Base-by-base conservation (phyloP, 106 monocot genomes). In the Allium sativum region DNA sequence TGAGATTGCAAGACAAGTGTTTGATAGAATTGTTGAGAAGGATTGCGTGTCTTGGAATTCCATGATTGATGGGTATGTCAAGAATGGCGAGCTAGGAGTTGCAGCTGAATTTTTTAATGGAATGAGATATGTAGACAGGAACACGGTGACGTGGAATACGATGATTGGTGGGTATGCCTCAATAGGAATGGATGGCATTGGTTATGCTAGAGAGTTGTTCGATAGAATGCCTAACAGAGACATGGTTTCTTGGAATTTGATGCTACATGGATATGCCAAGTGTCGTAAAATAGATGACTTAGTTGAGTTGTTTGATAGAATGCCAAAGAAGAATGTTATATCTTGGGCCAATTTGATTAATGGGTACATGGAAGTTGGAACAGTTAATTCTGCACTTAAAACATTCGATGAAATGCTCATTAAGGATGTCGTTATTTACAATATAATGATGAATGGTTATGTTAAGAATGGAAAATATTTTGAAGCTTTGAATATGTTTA, bases 21-120 rank as follows among this genome's bases (percentile, higher is more conserved):
- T 85, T 45, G 80, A 85, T 51, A 60, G 74, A 68, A 80, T 80
- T 67, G 62, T 15, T 6, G 12, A 60, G 0, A 31, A 61, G 44
- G 80, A 80, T 31, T 67, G 68, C 1, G 69, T 88, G 14, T 74
- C 77, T 10, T 83, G 79, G 74, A 88, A 88, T 56, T 57, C 80
- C 3, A 71, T 88, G 67, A 76, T 83, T 21, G 74, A 78, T 51
- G 88, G 83, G 16, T 83, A 88, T 22, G 66, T 61, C 15, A 80
- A 68, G 70, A 43, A 40, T n/a, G 80, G 80, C 14, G 46, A 50
- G 31, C 50, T 78, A 72, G 53, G 7, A 3, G 54, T 48, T 10
- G 87, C 82, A 0, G 45, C 22, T 20, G 45, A 72, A 42, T 48
- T 87, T 6, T 87, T 87, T 22, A 56, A 76, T 43, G 9, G 15